Base-by-base conservation (phyloP, 23 red algal species). In the Cyanidiococcus yangmingshanensis region DNA sequence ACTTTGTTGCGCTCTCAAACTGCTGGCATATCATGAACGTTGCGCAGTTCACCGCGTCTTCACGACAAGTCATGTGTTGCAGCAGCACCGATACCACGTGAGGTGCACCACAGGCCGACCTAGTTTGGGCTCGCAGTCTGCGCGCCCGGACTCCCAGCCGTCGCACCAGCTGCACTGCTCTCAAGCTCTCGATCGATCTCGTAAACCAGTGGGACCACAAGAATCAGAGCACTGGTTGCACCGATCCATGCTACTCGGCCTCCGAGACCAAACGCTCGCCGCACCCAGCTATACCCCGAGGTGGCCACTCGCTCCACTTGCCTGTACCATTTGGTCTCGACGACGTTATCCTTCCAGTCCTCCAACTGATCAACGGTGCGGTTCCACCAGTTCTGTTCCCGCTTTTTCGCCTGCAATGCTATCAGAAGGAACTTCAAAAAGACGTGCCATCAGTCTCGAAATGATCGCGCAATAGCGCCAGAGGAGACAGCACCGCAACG, bases 141-240 rank as follows among this genome's bases (percentile, higher is more conserved):
- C n/a, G n/a, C n/a, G n/a, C n/a, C n/a, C n/a, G n/a, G n/a, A n/a
- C n/a, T n/a, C n/a, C n/a, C 63, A 29, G n/a, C 63, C 63, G 63
- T 27, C 3, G 63, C 7, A 71, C 63, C 12, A 15, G 35, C 68
- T 16, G n/a, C 68, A 0, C 21, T 29, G 0, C 76, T 77, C 0
- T 82, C 82, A 50, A 95, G 54, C 75, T 95, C 91, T 79, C 86
- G 85, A 75, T 95, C 91, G 45, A 95, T 95, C 74, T 95, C 91
- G 29, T 95, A 95, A 12, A 95, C 84, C 24, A 95, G 76, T 25
- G 91, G 91, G 31, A 95, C 82, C 50, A 90, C 86, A 2, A 95
- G 77, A 15, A 95, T 82, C 24, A 95, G 77, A 7, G 86, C 86
- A 1, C 85, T 82, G 39, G 91, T 95, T 45, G 86, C 91, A 37